These are phyloP conservation scores for Cunninghamia lanceolata DNA, from an alignment of 75 land plant genomes.

Conservation along the genomic window DNA sequence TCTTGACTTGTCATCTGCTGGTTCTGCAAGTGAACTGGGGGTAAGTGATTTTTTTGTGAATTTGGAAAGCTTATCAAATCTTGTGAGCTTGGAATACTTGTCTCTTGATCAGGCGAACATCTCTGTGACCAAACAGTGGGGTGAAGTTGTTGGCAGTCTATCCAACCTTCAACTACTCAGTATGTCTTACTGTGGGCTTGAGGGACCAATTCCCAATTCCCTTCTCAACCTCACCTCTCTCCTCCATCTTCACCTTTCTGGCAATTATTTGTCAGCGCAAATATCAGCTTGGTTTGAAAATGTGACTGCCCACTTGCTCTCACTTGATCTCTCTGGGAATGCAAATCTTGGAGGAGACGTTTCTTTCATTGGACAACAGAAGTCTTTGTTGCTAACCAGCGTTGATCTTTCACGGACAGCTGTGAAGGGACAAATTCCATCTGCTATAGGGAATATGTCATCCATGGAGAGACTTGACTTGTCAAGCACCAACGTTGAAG, in stretches of 20 bases:
- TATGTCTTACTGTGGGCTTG: neutral
- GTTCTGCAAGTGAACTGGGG: neutral
- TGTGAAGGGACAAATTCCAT: no score
- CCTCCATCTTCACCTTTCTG: neutral
- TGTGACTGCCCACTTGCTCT: neutral
- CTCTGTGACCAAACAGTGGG: neutral
- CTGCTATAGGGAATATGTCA: no score
- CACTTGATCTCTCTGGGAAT: neutral
- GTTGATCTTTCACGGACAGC: no score
- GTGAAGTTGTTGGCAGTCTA: neutral
- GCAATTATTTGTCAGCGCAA: neutral
- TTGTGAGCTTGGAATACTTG: neutral
- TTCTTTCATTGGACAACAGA: neutral
- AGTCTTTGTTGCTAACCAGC: neutral
- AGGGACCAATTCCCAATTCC: neutral
- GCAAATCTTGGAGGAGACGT: neutral
- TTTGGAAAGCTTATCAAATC: neutral
- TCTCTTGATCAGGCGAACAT: neutral
- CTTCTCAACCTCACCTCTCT: neutral
- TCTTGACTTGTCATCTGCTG: neutral
- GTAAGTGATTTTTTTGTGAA: neutral
- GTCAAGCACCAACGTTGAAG: no score
- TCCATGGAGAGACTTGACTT: no score
- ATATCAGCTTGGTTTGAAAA: neutral
- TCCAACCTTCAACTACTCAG: neutral